Evolutionary conservation across 257 asterid genomes (phyloP).

Genomic region (Cruciata laevipes): DNA sequence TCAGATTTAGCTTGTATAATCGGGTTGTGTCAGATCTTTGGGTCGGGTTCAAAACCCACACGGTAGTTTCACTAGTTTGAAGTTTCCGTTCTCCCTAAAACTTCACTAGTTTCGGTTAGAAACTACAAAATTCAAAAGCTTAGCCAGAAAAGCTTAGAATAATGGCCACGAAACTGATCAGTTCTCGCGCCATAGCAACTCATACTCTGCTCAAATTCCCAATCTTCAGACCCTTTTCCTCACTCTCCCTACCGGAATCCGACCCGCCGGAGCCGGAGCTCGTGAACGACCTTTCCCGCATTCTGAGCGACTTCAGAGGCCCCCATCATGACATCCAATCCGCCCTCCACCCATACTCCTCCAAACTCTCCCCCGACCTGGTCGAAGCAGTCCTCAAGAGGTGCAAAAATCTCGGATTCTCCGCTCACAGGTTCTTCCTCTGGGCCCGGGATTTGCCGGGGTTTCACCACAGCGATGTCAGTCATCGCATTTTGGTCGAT

Average conservation of each 20-base stretch:
- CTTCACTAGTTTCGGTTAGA: no score
- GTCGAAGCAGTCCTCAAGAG: slow-evolving; percentile 81
- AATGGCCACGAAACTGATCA: slow-evolving; percentile 11
- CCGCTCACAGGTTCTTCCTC: slow-evolving; percentile 84
- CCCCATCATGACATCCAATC: slow-evolving; percentile 85
- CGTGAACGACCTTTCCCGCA: slow-evolving; percentile 66
- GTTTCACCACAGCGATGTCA: slow-evolving; percentile 56
- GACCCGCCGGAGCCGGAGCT: slow-evolving; percentile 36
- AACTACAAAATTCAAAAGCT: no score
- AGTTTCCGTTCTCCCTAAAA: no score
- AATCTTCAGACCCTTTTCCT: slow-evolving; percentile 10
- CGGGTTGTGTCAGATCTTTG: no score
- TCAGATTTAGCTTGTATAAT: no score
- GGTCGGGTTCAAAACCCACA: no score
- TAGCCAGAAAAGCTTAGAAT: background rate
- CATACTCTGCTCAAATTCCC: slow-evolving; percentile 1
- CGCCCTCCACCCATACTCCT: slow-evolving; percentile 58
- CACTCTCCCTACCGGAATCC: slow-evolving; percentile 2
- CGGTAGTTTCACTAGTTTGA: no score
- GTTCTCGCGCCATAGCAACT: slow-evolving; percentile 4
- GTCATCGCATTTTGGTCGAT: slow-evolving; percentile 63
- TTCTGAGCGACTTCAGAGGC: slow-evolving; percentile 70
- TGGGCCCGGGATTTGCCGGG: slow-evolving; percentile 68
- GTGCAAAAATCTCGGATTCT: slow-evolving; percentile 71
- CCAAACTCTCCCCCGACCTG: slow-evolving; percentile 34